phyloP scores from a whole-genome alignment of 352 stramenopile genomes.

The Paralagenidium karlingii region DNA sequence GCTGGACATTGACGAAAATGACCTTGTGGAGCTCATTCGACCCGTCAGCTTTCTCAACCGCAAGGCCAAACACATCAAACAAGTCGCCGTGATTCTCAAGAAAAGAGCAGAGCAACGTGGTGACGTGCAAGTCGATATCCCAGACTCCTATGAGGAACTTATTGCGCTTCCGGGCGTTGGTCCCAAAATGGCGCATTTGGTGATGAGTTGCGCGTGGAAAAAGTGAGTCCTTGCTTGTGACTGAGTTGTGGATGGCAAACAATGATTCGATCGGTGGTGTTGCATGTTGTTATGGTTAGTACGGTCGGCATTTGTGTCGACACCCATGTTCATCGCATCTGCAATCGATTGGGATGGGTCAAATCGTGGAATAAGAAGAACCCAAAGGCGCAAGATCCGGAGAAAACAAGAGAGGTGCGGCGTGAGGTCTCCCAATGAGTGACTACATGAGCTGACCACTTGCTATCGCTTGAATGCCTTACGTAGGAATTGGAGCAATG shows the following conservation, averaged over 20 bases:
- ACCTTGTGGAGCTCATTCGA: conserved; percentile 82
- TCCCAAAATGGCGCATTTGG: conserved; percentile 95
- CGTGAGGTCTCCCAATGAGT: background rate
- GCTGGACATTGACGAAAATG: conserved; percentile 60
- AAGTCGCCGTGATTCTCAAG: conserved; percentile 39
- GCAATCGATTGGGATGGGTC: conserved; percentile 92
- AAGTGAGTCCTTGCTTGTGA: conserved; percentile 23
- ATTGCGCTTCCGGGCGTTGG: conserved; percentile 89
- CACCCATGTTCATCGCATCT: conserved; percentile 95
- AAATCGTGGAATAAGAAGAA: conserved; percentile 78
- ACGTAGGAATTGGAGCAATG: conserved; percentile 87
- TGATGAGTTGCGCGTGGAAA: conserved; percentile 88
- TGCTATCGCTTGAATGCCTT: background rate
- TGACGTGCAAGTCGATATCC: conserved; percentile 74
- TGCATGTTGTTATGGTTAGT: conserved; percentile 12
- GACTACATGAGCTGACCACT: background rate
- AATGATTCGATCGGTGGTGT: background rate
- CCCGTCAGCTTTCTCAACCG: conserved; percentile 94
- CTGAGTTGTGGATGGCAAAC: background rate
- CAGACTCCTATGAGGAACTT: conserved; percentile 79
- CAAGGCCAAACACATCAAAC: conserved; percentile 94
- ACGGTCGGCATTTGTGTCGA: conserved; percentile 92
- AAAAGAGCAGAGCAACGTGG: conserved; percentile 13
- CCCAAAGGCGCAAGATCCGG: conserved; percentile 70
- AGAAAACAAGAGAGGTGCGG: conserved; percentile 81